These are phyloP conservation scores for Hypsizygus ulmarius DNA, from an alignment of 1,284 basidiomycete genomes.

Conservation along the genomic window DNA sequence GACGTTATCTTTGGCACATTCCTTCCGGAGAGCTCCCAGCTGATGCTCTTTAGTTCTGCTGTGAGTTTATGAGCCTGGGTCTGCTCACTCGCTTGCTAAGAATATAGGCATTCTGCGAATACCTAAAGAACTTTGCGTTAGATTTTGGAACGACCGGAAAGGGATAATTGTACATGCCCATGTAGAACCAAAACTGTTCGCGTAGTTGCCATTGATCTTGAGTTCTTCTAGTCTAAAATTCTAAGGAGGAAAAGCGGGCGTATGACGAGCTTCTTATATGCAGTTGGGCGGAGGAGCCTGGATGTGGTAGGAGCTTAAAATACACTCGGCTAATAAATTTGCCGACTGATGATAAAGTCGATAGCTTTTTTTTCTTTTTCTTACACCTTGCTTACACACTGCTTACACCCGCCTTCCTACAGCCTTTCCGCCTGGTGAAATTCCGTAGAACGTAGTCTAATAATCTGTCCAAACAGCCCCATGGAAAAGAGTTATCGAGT, in stretches of 20 bases:
- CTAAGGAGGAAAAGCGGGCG: neutral
- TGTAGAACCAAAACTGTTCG: conserved; percentile 57
- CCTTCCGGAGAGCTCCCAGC: conserved; percentile 76
- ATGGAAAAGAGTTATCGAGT: too few relatives aligned
- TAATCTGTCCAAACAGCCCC: too few relatives aligned
- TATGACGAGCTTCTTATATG: conserved; percentile 2
- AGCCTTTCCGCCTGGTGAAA: too few relatives aligned
- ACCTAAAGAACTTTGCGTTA: conserved; percentile 43
- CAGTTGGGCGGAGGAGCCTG: neutral
- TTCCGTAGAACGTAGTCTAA: too few relatives aligned
- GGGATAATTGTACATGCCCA: conserved; percentile 39
- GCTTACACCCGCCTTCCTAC: too few relatives aligned
- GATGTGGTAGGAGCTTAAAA: neutral
- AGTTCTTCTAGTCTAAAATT: neutral
- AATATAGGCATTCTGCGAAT: conserved; percentile 77
- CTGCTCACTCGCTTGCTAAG: conserved; percentile 74
- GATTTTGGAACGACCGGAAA: neutral
- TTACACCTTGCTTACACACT: too few relatives aligned
- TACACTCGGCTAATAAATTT: conserved; percentile 1
- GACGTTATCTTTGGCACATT: conserved; percentile 56
- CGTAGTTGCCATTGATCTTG: conserved; percentile 16
- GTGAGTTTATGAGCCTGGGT: neutral
- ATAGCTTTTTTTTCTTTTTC: too few relatives aligned
- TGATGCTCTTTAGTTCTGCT: conserved; percentile 27
- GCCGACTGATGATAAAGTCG: too few relatives aligned